Conservation (phyloP, 495 filamentous ascomycete genomes). For the Neohortaea acidophila region DNA sequence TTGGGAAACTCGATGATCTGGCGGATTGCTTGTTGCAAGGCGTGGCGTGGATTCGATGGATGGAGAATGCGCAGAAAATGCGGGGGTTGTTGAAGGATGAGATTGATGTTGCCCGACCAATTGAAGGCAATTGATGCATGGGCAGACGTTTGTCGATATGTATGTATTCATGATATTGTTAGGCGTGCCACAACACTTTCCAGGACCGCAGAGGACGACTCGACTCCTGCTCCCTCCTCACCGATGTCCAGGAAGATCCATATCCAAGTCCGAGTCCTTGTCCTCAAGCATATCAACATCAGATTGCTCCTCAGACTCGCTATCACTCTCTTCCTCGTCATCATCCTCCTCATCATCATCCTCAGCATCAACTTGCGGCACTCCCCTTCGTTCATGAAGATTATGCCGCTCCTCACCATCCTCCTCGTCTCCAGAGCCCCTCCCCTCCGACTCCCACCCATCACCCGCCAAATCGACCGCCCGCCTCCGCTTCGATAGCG, state of each 20-base stretch:
- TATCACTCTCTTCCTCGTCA: slow-evolving; percentile 19
- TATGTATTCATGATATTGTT: too few relatives aligned
- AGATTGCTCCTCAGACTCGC: slow-evolving; percentile 14
- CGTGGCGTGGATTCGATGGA: slow-evolving; percentile 73
- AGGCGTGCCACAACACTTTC: too few relatives aligned
- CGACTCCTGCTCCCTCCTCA: slow-evolving; percentile 1
- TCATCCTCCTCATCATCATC: slow-evolving; percentile 10
- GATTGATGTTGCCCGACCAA: too few relatives aligned
- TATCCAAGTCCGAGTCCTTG: slow-evolving; percentile 6
- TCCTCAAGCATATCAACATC: slow-evolving; percentile 17
- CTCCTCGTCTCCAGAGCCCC: slow-evolving; percentile 16
- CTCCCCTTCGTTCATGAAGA: neutral
- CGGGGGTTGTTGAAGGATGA: too few relatives aligned
- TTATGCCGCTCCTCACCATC: slow-evolving; percentile 18
- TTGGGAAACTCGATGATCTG: slow-evolving; percentile 73
- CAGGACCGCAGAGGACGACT: too few relatives aligned
- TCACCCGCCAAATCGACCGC: slow-evolving; percentile 10
- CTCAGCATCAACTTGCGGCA: slow-evolving; percentile 9
- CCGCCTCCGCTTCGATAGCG: neutral
- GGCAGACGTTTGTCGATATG: too few relatives aligned
- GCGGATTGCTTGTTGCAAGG: slow-evolving; percentile 83
- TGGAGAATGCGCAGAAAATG: slow-evolving; percentile 40
- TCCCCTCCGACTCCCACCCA: slow-evolving; percentile 21
- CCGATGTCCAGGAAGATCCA: slow-evolving; percentile 16
- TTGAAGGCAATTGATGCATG: too few relatives aligned